A percentile compares a stretch with the other conserved stretches of the same genome.
Evolutionary conservation across 73 alveolate species (phyloP).

Genomic region (Paramecium caudatum): DNA sequence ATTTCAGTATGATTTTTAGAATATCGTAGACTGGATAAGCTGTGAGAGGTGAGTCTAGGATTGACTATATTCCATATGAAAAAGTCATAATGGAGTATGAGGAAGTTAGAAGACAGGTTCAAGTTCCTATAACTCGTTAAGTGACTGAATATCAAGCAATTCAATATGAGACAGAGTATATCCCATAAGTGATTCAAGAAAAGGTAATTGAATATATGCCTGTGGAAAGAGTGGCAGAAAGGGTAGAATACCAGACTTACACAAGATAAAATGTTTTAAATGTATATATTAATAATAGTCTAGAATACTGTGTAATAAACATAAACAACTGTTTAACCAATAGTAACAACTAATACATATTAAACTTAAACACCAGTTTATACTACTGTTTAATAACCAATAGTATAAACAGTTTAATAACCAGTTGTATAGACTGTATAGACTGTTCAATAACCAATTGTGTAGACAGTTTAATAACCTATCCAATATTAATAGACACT

Average conservation of each 20-base stretch:
- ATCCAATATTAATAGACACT: too few species aligned
- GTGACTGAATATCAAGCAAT: constrained; percentile 77
- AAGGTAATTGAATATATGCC: constrained; percentile 73
- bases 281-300: background rate
- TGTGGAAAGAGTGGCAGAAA: constrained; percentile 67
- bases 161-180: constrained; percentile 64
- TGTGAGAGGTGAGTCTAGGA: constrained; percentile 73
- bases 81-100: constrained; percentile 70
- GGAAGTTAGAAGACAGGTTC: constrained; percentile 66
- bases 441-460: background rate
- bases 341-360: background rate
- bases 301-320: constrained; percentile 11
- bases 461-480: background rate
- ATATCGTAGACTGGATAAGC: constrained; percentile 51
- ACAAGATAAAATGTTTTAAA: background rate
- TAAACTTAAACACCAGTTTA: constrained; percentile 4
- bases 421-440: constrained; percentile 7
- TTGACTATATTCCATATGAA: constrained; percentile 76
- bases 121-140: constrained; percentile 53
- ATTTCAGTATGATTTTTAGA: background rate
- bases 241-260: constrained; percentile 53
- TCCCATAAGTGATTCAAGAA: constrained; percentile 69
- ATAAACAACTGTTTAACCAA: background rate
- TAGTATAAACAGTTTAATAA: background rate
- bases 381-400: background rate